phyloP scores from a whole-genome alignment of 2,329 filamentous ascomycete genomes.

The Botrytis aclada region DNA sequence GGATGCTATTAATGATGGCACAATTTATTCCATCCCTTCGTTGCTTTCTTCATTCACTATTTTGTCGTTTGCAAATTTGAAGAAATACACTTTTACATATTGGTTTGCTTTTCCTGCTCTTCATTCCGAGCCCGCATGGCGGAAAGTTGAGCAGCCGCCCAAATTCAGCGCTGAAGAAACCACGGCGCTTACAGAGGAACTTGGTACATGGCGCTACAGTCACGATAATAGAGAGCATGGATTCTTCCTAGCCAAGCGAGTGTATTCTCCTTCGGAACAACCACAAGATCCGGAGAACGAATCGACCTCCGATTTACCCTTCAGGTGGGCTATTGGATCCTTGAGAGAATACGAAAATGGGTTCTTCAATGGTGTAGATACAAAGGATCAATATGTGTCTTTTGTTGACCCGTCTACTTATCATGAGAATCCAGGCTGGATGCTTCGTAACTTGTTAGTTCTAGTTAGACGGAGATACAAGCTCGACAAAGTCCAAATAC shows the following conservation, averaged over 20 bases:
- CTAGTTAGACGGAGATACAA: constrained; percentile 80
- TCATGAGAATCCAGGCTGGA: constrained; percentile 83
- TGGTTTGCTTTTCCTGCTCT: constrained; percentile 96
- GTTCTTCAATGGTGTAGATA: constrained; percentile 73
- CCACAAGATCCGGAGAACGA: constrained; percentile 53
- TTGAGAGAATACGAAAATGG: constrained; percentile 77
- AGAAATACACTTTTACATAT: constrained; percentile 97
- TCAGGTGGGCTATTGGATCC: constrained; percentile 73
- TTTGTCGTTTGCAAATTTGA: constrained; percentile 90
- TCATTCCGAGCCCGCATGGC: constrained; percentile 85
- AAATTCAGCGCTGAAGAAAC: constrained; percentile 67
- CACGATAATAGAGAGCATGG: constrained; percentile 83
- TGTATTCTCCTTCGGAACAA: constrained; percentile 40
- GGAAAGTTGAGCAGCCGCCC: constrained; percentile 49
- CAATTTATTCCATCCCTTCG: constrained; percentile 92
- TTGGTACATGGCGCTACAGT: constrained; percentile 83
- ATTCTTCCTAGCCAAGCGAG: constrained; percentile 90
- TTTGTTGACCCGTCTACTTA: constrained; percentile 96
- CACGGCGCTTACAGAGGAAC: constrained; percentile 71
- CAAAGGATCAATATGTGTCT: constrained; percentile 76
- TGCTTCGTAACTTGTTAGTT: constrained; percentile 82
- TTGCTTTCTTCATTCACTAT: constrained; percentile 85
- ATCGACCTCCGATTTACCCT: constrained; percentile 42
- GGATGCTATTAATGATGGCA: constrained; percentile 95
- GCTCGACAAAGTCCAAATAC: constrained; percentile 72